Evolutionary conservation across 805 yeast species (phyloP).

Genomic region (Starmerella tilneyi): DNA sequence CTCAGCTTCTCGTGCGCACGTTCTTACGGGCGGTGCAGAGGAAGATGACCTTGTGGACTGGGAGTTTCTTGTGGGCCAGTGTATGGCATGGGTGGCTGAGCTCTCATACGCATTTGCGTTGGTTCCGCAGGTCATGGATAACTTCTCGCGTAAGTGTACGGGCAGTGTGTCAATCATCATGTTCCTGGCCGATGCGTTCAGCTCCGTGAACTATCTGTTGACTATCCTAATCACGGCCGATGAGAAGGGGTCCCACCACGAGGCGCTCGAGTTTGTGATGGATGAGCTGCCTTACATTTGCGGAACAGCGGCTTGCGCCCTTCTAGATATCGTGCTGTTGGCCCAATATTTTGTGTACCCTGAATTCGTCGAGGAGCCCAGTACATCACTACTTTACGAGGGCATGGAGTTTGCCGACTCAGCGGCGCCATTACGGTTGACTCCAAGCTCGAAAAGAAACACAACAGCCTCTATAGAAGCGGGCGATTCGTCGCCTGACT

Average conservation of each 20-base stretch:
- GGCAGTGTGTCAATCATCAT: slow-evolving; percentile 31
- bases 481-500: too few species aligned
- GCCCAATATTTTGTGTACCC: slow-evolving; percentile 26
- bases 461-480: too few species aligned
- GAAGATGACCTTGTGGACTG: slow-evolving; percentile 14
- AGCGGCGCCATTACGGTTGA: not conserved
- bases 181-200: slow-evolving; percentile 28
- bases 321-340: slow-evolving; percentile 26
- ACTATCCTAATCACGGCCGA: slow-evolving; percentile 27
- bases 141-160: slow-evolving; percentile 34
- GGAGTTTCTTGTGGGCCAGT: slow-evolving; percentile 23
- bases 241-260: slow-evolving; percentile 8
- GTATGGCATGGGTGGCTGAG: slow-evolving; percentile 25
- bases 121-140: slow-evolving; percentile 36
- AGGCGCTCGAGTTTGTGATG: slow-evolving; percentile 23
- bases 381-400: not conserved
- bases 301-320: slow-evolving; percentile 25
- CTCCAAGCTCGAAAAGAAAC: not conserved
- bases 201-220: slow-evolving; percentile 26
- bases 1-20: slow-evolving; percentile 16
- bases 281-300: slow-evolving; percentile 29
- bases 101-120: slow-evolving; percentile 27
- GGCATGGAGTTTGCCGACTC: not conserved
- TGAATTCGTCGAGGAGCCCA: slow-evolving; percentile 8
- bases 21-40: slow-evolving; percentile 1